phyloP scores from a whole-genome alignment of 345 rosid species.

The Aurinia saxatilis region DNA sequence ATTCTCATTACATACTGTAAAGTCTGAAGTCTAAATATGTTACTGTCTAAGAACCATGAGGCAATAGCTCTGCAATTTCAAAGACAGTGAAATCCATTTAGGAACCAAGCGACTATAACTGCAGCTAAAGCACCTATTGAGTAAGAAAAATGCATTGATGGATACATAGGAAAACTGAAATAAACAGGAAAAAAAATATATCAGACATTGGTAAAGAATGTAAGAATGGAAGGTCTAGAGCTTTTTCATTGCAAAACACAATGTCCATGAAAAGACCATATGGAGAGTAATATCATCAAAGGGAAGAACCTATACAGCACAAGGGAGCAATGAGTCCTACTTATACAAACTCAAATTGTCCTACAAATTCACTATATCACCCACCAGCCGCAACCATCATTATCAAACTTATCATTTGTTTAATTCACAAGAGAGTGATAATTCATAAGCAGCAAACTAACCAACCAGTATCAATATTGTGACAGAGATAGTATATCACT shows the following conservation, averaged over 20 bases:
- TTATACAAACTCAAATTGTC: neutral
- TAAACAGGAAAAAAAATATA: neutral
- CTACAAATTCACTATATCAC: neutral
- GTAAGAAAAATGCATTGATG: neutral
- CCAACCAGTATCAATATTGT: neutral
- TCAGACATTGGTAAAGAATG: neutral
- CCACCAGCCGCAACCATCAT: neutral
- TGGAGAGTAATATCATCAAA: neutral
- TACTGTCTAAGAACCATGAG: slow-evolving; percentile 75
- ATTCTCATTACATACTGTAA: slow-evolving; percentile 73
- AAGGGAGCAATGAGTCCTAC: neutral
- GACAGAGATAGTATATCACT: neutral
- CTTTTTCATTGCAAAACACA: neutral
- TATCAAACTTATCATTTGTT: neutral
- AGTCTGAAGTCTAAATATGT: slow-evolving; percentile 77
- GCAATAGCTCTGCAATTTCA: slow-evolving; percentile 73
- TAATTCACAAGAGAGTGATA: neutral
- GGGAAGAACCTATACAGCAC: neutral
- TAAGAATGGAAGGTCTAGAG: neutral
- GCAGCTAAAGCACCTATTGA: neutral
- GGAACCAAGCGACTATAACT: neutral
- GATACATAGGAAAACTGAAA: neutral
- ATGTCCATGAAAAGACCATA: neutral
- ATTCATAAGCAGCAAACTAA: neutral
- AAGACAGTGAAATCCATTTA: neutral